Evolutionary conservation across 768 basidiomycete species (phyloP).

Genomic region (Mycena kentingensis): DNA sequence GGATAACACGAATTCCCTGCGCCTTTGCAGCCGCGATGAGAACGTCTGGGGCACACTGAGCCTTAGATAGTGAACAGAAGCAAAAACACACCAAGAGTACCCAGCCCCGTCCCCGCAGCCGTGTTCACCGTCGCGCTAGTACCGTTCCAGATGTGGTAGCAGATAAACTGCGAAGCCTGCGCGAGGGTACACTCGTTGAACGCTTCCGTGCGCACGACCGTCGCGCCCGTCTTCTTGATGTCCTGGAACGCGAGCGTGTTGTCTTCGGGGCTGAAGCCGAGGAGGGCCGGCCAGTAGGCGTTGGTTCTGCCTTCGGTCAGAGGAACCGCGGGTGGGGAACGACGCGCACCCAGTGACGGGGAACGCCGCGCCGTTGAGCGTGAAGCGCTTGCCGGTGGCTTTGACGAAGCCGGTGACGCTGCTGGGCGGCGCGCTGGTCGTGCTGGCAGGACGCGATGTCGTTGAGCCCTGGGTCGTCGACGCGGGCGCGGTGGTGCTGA

Average conservation of each 20-base stretch:
- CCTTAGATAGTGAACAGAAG: not conserved
- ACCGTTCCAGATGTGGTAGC: not conserved
- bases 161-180: not conserved
- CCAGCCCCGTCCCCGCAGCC: slow-evolving; percentile 1
- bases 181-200: slow-evolving; percentile 29
- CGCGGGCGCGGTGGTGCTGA: too few relatives aligned
- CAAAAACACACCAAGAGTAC: not conserved
- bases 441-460: too few relatives aligned
- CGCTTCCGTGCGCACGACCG: slow-evolving; percentile 46
- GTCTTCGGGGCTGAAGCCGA: slow-evolving; percentile 42
- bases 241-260: slow-evolving; percentile 55
- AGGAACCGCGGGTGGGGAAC: too few relatives aligned
- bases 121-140: slow-evolving; percentile 3
- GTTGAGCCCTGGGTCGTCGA: too few relatives aligned
- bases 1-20: slow-evolving; percentile 60
- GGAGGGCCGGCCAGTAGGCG: slow-evolving; percentile 60
- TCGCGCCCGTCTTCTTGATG: slow-evolving; percentile 51
- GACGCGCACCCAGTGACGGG: not conserved
- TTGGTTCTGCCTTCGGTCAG: too few relatives aligned
- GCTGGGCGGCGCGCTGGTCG: too few relatives aligned
- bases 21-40: slow-evolving; percentile 61
- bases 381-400: not conserved
- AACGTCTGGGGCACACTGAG: slow-evolving; percentile 37
- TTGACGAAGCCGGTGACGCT: not conserved
- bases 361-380: not conserved